Evolutionary conservation across 2,329 filamentous ascomycete species (phyloP), one percentile per base, ranked within the genome.

Genomic region (Emericellopsis cladophorae): DNA sequence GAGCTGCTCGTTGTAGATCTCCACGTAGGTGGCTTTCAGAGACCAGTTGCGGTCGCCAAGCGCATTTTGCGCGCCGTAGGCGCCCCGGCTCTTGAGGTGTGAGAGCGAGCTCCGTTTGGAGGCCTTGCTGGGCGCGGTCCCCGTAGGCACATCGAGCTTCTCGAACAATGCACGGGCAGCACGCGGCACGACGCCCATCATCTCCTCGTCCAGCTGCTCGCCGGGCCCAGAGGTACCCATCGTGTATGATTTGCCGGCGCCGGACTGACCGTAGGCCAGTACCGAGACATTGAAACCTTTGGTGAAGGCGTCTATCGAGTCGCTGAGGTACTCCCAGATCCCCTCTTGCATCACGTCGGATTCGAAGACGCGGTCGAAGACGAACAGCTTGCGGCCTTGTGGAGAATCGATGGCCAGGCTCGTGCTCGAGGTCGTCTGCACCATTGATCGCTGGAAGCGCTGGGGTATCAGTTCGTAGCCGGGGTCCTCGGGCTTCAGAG

Each of bases 231-330:
- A 88, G 0, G 92, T 98, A 43, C 92, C 92, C 92, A 98, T 98
- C 0, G 92, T 98, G 58, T 94, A 96, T 3, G 90, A 96, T 65
- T 98, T 98, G 51, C 92, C 92, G 10, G 92, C 88, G 42, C 92
- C 92, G 23, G 92, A 98, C 67, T 98, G 92, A 49, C 92, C 92
- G 55, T 98, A 98, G 37, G 92, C 92, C 52, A 98, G 68, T 39
- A 98, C 78, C 4, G 92, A 98, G 44, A 98, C 92, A 76, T 98
- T 98, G 74, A 96, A 98, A 41, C 92, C 92, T 56, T 95, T 87
- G 1, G 92, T 68, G 52, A 98, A 98, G 3, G 89, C 85, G 51
- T 72, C 78, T 50, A 96, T 84, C 51, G 88, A 93, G 50, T 98
- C 92, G 46, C 78, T 78, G 38, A 98, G 69, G 54, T 98, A 98